These are phyloP conservation scores for Vanrija humicola DNA, from an alignment of 1,284 basidiomycete genomes.

Conservation along the genomic window DNA sequence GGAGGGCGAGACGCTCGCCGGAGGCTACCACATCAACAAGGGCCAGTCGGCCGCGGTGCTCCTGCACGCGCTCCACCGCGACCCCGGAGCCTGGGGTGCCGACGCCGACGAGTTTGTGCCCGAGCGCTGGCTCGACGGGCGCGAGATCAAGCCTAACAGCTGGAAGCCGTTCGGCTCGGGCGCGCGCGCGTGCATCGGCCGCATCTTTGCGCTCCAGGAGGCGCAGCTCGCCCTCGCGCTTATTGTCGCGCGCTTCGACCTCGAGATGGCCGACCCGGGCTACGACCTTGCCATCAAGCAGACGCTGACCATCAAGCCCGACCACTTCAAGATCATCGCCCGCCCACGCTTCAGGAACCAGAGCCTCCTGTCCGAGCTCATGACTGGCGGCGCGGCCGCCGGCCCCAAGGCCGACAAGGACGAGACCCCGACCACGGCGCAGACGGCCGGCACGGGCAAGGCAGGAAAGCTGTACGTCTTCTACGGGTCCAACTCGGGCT, in stretches of 20 bases:
- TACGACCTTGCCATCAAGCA: constrained; percentile 53
- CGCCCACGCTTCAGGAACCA: constrained; percentile 34
- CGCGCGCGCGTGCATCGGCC: constrained; percentile 41
- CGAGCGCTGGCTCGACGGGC: constrained; percentile 55
- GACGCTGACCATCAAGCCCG: constrained; percentile 55
- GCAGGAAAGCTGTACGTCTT: constrained; percentile 11
- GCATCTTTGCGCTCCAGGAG: constrained; percentile 56
- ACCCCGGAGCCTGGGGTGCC: constrained; percentile 55
- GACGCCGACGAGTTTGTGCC: constrained; percentile 49
- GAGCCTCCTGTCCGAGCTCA: constrained; percentile 17
- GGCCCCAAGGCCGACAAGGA: background rate
- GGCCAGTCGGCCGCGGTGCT: constrained; percentile 44
- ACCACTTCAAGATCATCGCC: constrained; percentile 51
- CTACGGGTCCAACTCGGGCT: constrained; percentile 52
- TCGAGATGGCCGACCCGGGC: constrained; percentile 50
- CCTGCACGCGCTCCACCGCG: constrained; percentile 48
- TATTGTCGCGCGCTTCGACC: constrained; percentile 53
- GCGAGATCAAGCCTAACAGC: constrained; percentile 43
- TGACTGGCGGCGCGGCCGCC: constrained; percentile 1
- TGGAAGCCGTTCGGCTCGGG: constrained; percentile 44
- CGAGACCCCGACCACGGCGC: background rate
- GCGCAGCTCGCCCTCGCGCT: constrained; percentile 50
- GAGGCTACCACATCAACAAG: constrained; percentile 49
- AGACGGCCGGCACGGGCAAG: background rate
- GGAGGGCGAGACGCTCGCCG: constrained; percentile 12